Percentiles rank a stretch among this genome's conserved stretches.
Conservation (phyloP, 1,139 yeast species). For the Protomyces arabidopsidicola region DNA sequence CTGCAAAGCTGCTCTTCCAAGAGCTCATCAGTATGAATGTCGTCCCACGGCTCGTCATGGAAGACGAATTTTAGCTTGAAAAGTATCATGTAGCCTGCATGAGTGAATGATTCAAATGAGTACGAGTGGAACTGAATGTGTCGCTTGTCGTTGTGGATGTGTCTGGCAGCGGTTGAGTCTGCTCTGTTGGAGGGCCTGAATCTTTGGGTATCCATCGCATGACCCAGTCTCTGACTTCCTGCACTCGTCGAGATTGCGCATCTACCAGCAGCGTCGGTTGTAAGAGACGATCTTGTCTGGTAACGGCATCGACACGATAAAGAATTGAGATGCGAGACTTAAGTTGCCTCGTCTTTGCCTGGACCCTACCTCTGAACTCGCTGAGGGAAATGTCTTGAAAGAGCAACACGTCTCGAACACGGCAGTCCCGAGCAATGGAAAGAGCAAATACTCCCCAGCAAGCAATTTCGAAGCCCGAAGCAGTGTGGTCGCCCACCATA, state of each 20-base stretch:
- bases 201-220: constrained; percentile 19
- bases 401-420: constrained; percentile 16
- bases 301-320: constrained; percentile 6
- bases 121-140: background rate
- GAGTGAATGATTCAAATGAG: background rate
- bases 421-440: background rate
- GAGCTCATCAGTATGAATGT: constrained; percentile 95
- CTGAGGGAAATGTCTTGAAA: constrained; percentile 8
- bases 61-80: constrained; percentile 49
- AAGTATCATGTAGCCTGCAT: background rate
- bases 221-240: constrained; percentile 36
- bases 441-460: constrained; percentile 14
- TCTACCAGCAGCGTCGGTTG: constrained; percentile 13
- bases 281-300: constrained; percentile 3
- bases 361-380: background rate
- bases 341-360: constrained; percentile 6
- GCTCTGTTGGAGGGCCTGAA: background rate
- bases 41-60: constrained; percentile 87
- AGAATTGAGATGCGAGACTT: background rate
- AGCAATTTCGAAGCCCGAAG: constrained; percentile 17
- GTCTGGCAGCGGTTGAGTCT: background rate
- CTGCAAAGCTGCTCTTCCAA: constrained; percentile 92
- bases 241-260: constrained; percentile 9
- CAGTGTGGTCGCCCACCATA: constrained; percentile 13
- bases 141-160: background rate